Base-by-base conservation (phyloP, 1,284 basidiomycete genomes). In the Rugosomyces carneus region DNA sequence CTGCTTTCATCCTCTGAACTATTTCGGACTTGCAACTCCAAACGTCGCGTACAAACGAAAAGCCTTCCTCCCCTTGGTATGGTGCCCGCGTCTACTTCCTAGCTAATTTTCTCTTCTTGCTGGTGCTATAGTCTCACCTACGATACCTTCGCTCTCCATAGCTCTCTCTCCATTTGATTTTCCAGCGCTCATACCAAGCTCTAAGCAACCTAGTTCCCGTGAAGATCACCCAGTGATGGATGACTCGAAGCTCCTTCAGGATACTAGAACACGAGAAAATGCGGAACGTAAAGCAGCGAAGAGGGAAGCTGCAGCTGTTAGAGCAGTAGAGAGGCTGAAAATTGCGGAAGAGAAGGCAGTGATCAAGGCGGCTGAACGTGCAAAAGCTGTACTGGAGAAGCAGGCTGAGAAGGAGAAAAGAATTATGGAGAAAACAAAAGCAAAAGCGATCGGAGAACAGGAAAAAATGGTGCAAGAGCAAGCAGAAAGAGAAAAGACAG, bases 91-190 rank as follows among this genome's bases (percentile, higher is more conserved):
- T 68, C 66, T 62, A 65, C 61, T 66, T 60, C 68, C 71, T 73
- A 70, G 69, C 76, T 78, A 66, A 78, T 72, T 57, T 68, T 65
- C 61, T 67, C 60, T 70, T 67, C 56, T 56, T 64, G 57, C 53
- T 56, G 52, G 52, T 65, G 60, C 66, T 68, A 57, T 60, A 73
- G 70, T 65, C 67, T 65, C 70, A 58, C 60, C 64, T 56, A 60
- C 72, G 65, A 69, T 72, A 55, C 72, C 75, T 37, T 65, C 74
- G 42, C 71, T 73, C 42, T 72, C 76, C 50, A 70, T 75, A 53
- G 66, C 70, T 48, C 70, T 89, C 51, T 84, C 85, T 53, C 67
- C 79, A 38, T 68, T 76, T 58, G 86, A 89, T 61, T 89, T 89
- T 60, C 87, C 86, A 48, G 83, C 79, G 19, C 64, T 84, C 32